These are phyloP conservation scores for Aspergillus olivimuriae DNA, from an alignment of 495 filamentous ascomycete genomes.

Conservation along the genomic window DNA sequence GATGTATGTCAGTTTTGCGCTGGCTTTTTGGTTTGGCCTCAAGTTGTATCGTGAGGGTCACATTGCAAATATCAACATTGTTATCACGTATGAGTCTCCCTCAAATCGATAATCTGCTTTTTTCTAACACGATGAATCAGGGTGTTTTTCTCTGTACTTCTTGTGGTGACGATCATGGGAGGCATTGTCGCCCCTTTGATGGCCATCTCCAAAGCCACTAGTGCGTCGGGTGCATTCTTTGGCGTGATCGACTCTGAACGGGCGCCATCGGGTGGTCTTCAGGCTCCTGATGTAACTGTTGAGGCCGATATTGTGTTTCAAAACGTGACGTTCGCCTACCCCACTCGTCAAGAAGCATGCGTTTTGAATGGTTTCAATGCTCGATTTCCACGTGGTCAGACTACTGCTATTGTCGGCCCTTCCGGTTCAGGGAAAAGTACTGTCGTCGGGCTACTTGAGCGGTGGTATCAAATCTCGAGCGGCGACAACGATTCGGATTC, in stretches of 20 bases:
- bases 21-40: slow-evolving; percentile 49
- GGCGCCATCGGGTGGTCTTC: slow-evolving; percentile 26
- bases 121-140: too few species aligned
- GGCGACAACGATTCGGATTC: too few species aligned
- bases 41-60: slow-evolving; percentile 30
- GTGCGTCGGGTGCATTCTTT: slow-evolving; percentile 39
- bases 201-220: slow-evolving; percentile 40
- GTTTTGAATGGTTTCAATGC: slow-evolving; percentile 39
- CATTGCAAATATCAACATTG: slow-evolving; percentile 36
- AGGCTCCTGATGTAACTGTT: slow-evolving; percentile 14
- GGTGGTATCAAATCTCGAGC: neutral
- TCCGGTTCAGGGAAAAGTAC: neutral
- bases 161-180: slow-evolving; percentile 22
- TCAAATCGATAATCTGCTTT: too few species aligned
- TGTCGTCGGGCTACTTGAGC: neutral
- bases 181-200: slow-evolving; percentile 36
- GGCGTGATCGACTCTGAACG: slow-evolving; percentile 38
- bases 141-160: slow-evolving; percentile 41
- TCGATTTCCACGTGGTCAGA: slow-evolving; percentile 19
- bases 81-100: slow-evolving; percentile 42
- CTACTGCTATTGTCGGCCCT: neutral
- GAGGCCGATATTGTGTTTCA: slow-evolving; percentile 50
- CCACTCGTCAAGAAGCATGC: slow-evolving; percentile 30
- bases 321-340: slow-evolving; percentile 58
- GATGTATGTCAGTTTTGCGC: slow-evolving; percentile 40